Percentiles rank a stretch among this genome's conserved stretches.
Conservation (phyloP, 139 green algal genomes). For the Chlamydomonas incerta region DNA sequence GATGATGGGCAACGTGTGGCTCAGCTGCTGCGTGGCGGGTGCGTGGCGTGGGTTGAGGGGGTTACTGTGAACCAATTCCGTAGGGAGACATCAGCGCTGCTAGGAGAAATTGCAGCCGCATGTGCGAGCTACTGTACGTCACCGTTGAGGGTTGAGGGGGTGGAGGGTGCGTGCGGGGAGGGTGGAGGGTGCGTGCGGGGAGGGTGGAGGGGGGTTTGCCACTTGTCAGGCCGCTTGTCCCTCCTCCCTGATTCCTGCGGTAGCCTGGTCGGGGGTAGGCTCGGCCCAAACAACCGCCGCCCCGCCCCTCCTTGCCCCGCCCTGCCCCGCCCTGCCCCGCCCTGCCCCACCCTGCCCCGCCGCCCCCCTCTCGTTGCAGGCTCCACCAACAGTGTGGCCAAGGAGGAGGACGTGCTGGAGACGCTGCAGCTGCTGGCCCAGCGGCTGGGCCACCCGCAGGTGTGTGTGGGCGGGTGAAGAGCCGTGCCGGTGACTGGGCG, state of each 20-base stretch:
- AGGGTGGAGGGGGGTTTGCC: no score
- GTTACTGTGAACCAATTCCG: no score
- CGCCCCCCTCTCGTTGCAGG: constrained; percentile 1
- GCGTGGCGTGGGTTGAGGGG: neutral
- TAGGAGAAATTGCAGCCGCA: no score
- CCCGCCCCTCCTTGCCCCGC: neutral
- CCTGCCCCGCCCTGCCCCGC: neutral
- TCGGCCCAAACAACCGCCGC: no score
- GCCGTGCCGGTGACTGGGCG: no score
- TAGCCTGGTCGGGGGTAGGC: no score
- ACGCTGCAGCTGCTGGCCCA: constrained; percentile 71
- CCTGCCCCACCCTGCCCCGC: neutral
- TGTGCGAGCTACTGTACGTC: no score
- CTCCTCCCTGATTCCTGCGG: no score
- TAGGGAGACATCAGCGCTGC: no score
- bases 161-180: neutral
- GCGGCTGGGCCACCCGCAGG: constrained; percentile 32
- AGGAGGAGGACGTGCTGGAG: constrained; percentile 68
- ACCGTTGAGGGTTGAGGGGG: neutral
- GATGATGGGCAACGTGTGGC: constrained; percentile 84
- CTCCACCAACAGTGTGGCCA: constrained; percentile 49
- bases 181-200: neutral
- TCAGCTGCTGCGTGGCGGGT: constrained; percentile 89
- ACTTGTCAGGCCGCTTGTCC: no score
- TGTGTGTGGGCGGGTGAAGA: no score